Conservation (phyloP, 805 yeast genomes). For the Saccharomycopsis sp. region DNA sequence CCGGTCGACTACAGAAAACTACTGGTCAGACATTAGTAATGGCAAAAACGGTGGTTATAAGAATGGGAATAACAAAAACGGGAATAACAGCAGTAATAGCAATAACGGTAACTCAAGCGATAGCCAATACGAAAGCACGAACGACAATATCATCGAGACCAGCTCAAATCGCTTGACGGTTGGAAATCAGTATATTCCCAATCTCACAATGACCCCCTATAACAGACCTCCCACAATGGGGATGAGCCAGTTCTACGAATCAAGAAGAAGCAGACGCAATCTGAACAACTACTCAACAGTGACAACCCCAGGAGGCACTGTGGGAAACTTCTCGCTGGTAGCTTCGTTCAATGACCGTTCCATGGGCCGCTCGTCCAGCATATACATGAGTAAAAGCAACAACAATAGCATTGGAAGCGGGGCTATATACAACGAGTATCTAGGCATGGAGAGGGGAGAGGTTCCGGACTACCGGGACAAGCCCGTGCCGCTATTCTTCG, state of each 20-base stretch:
- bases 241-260: background rate
- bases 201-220: slow-evolving; percentile 8
- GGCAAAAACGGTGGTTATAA: background rate
- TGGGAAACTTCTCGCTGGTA: background rate
- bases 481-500: slow-evolving; percentile 13
- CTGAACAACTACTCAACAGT: background rate
- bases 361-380: background rate
- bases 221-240: background rate
- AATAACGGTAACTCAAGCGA: background rate
- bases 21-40: background rate
- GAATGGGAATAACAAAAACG: background rate
- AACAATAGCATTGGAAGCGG: background rate
- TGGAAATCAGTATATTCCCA: background rate
- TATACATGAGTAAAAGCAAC: background rate
- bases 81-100: background rate
- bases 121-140: background rate
- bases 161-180: background rate
- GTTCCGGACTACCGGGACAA: slow-evolving; percentile 5
- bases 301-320: background rate
- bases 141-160: background rate
- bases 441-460: background rate
- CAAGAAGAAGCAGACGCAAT: background rate
- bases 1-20: background rate
- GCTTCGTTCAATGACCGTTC: background rate
- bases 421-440: background rate